A percentile compares a stretch with the other conserved stretches of the same genome.
Evolutionary conservation across 345 rosid species (phyloP).

Genomic region (Eucalyptus tenuipes): DNA sequence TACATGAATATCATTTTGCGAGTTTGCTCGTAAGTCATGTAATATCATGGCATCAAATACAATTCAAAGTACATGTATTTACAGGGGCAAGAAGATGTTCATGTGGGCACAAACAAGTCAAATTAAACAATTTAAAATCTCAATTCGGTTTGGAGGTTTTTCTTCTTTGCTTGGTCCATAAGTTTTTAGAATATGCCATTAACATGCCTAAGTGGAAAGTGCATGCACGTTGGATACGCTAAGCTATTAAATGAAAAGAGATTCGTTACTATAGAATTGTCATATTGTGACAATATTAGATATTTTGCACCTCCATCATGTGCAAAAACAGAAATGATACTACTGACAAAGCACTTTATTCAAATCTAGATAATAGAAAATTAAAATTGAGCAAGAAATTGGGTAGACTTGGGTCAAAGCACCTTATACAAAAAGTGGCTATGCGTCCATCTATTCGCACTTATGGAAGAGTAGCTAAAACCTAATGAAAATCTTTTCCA

Average conservation of each 20-base stretch:
- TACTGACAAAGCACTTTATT: neutral
- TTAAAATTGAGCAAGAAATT: neutral
- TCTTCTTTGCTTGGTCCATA: neutral
- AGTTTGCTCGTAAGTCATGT: neutral
- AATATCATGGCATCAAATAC: neutral
- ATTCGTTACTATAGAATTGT: neutral
- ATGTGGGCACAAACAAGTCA: neutral
- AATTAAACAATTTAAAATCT: neutral
- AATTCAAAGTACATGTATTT: neutral
- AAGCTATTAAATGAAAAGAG: neutral
- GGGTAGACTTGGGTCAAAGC: neutral
- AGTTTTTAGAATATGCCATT: neutral
- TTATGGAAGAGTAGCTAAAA: neutral
- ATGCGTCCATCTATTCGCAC: neutral
- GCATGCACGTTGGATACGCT: neutral
- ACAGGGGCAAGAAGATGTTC: neutral
- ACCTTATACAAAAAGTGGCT: neutral
- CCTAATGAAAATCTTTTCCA: neutral
- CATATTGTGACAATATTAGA: no score
- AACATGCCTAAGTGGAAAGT: neutral
- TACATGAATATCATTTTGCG: neutral
- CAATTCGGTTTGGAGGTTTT: neutral
- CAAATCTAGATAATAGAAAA: neutral
- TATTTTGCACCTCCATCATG: neutral
- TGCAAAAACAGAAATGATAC: neutral